Evolutionary conservation across 2,329 filamentous ascomycete genomes (phyloP).

Genomic region (Hymenoscyphus occultus): DNA sequence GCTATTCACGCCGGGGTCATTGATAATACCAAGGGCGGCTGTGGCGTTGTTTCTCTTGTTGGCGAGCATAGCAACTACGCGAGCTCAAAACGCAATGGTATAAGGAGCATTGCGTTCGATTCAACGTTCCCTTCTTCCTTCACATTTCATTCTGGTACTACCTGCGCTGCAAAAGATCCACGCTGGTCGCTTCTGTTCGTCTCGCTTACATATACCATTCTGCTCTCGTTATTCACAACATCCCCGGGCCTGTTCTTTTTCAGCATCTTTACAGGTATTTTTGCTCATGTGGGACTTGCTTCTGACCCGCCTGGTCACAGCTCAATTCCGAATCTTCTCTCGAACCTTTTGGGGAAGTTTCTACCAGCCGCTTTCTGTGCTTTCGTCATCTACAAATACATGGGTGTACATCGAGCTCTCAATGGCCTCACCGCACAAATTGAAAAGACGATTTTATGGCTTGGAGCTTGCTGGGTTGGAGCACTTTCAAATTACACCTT

Average conservation of each 20-base stretch:
- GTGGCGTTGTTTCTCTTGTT: constrained; percentile 73
- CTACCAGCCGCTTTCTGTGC: constrained; percentile 84
- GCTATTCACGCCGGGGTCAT: constrained; percentile 83
- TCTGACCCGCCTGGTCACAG: constrained; percentile 76
- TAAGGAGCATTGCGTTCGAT: constrained; percentile 74
- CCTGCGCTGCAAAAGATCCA: constrained; percentile 70
- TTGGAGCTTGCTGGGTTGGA: constrained; percentile 88
- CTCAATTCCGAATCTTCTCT: constrained; percentile 69
- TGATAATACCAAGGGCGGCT: constrained; percentile 69
- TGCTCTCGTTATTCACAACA: constrained; percentile 78
- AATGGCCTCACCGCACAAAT: constrained; percentile 73
- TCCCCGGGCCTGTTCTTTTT: constrained; percentile 82
- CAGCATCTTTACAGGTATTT: constrained; percentile 75
- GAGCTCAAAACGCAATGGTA: constrained; percentile 66
- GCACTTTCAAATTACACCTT: constrained; percentile 94
- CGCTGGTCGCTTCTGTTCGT: constrained; percentile 82
- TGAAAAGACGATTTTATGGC: constrained; percentile 86
- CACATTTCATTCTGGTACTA: constrained; percentile 65
- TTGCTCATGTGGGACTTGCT: constrained; percentile 86
- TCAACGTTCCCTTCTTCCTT: constrained; percentile 89
- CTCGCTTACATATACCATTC: constrained; percentile 72
- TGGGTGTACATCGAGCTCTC: constrained; percentile 70
- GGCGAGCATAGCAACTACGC: constrained; percentile 65
- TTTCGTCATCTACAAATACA: constrained; percentile 84
- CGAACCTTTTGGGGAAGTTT: constrained; percentile 74